A percentile compares a stretch with the other conserved stretches of the same genome.
Evolutionary conservation across 441 rosid species (phyloP).

Genomic region (Euphorbia schlechtendalii): DNA sequence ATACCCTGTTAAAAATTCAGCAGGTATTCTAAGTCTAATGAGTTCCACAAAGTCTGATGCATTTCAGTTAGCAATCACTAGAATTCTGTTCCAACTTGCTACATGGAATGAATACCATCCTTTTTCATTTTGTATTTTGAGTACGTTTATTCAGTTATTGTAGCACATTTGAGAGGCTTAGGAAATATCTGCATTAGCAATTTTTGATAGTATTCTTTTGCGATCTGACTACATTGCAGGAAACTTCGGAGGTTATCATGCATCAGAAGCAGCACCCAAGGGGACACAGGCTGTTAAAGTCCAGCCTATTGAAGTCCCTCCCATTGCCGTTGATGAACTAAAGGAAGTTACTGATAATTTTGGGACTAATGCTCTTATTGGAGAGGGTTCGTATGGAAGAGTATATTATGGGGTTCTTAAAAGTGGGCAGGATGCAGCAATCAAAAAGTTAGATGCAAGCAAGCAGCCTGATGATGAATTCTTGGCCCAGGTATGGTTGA

Average conservation of each 20-base stretch:
- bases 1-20: conserved; percentile 47
- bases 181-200: background rate
- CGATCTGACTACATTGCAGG: conserved; percentile 35
- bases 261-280: conserved; percentile 58
- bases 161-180: background rate
- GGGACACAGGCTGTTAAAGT: conserved; percentile 58
- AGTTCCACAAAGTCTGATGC: background rate
- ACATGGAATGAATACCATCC: conserved; percentile 4
- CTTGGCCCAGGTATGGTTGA: conserved; percentile 22
- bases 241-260: conserved; percentile 44
- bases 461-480: conserved; percentile 69
- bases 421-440: conserved; percentile 59
- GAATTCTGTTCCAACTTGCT: background rate
- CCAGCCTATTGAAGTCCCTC: conserved; percentile 89
- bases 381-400: conserved; percentile 97
- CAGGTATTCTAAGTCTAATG: conserved; percentile 33
- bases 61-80: background rate
- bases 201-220: conserved; percentile 6
- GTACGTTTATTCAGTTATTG: background rate
- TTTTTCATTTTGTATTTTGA: background rate
- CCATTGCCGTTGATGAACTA: conserved; percentile 52
- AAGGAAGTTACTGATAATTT: conserved; percentile 72
- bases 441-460: conserved; percentile 79
- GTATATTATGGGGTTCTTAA: conserved; percentile 69
- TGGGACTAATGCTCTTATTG: conserved; percentile 73